Evolutionary conservation across 345 rosid genomes (phyloP), one percentile per base, ranked within the genome.

Genomic region (Hibiscus trionum): DNA sequence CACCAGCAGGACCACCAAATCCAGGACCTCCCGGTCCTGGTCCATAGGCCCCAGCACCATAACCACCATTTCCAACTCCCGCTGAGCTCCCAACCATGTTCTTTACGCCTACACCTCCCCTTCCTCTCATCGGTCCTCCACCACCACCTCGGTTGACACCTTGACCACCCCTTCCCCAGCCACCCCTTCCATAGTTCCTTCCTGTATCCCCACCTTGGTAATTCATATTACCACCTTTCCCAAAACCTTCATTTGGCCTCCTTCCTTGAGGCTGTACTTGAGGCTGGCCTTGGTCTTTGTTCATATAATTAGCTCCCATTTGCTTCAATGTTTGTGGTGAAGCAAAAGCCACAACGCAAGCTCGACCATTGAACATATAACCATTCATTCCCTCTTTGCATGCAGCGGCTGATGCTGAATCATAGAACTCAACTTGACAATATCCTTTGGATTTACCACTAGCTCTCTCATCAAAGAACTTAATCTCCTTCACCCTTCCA

Each of bases 381-480:
- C 91, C 92, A 77, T 87, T 81, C 97, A 91, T 88, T 78, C 92
- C 87, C 80, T 88, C 94, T 86, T 91, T 89, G 82, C 97, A 91
- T 56, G 91, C 78, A 17, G 92, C 82, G 0, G 91, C 91, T 73
- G 92, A 90, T 76, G 77, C 57, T 61, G 88, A 61, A 19, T 91
- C 97, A 78, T 84, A 88, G 68, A 89, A 91, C 33, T 91, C 97
- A 77, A 91, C 90, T 80, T 91, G 97, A 77, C 97, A 91, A 79
- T 87, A 91, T 19, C 97, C 97, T 85, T 91, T 91, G 55, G 97
- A 91, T 81, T 91, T 91, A 14, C 94, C 97, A 78, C 97, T 88
- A 31, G 91, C 97, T 74, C 86, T 87, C 80, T 91, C 97, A 55
- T 91, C 97, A 71, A 86, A 91, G 77, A 91, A 91, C 83, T 91